Evolutionary conservation across 139 green algal genomes (phyloP).

Genomic region (Haematococcus lacustris): DNA sequence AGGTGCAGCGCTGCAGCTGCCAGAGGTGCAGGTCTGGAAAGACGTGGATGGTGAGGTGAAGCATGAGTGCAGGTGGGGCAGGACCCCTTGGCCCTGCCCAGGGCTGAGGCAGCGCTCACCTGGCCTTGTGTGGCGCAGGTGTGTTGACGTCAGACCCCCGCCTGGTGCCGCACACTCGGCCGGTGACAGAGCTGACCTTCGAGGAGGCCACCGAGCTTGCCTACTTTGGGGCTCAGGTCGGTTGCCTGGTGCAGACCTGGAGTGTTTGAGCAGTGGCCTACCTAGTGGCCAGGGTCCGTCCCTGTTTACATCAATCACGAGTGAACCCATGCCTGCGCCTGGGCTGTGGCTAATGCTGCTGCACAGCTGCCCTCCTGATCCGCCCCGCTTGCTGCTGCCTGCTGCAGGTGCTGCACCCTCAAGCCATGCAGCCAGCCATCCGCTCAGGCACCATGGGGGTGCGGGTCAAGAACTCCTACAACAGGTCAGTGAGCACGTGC

Average conservation of each 20-base stretch:
- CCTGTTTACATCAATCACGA: too few species aligned
- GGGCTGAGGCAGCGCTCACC: too few species aligned
- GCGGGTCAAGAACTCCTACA: slow-evolving; percentile 98
- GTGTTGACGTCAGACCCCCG: slow-evolving; percentile 91
- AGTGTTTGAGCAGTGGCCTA: neutral
- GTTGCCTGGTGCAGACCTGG: neutral
- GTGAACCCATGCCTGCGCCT: neutral
- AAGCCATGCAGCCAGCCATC: slow-evolving; percentile 89
- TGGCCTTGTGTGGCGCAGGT: slow-evolving; percentile 42
- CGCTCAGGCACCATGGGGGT: slow-evolving; percentile 66
- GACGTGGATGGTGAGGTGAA: slow-evolving; percentile 2
- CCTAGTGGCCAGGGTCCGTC: too few species aligned
- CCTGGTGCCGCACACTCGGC: slow-evolving; percentile 63
- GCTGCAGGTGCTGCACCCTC: slow-evolving; percentile 85
- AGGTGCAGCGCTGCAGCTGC: slow-evolving; percentile 54
- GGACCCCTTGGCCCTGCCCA: too few species aligned
- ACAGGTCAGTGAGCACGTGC: too few species aligned
- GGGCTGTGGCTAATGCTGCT: neutral
- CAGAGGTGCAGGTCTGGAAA: slow-evolving; percentile 31
- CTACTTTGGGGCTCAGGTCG: slow-evolving; percentile 87
- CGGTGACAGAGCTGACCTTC: slow-evolving; percentile 88
- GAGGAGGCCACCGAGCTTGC: slow-evolving; percentile 97
- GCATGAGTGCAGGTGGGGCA: too few species aligned
- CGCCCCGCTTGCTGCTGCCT: neutral
- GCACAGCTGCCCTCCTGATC: neutral